Percentiles rank a stretch among this genome's conserved stretches.
Conservation (phyloP, 306 rosid genomes). For the Crotalaria pallida region DNA sequence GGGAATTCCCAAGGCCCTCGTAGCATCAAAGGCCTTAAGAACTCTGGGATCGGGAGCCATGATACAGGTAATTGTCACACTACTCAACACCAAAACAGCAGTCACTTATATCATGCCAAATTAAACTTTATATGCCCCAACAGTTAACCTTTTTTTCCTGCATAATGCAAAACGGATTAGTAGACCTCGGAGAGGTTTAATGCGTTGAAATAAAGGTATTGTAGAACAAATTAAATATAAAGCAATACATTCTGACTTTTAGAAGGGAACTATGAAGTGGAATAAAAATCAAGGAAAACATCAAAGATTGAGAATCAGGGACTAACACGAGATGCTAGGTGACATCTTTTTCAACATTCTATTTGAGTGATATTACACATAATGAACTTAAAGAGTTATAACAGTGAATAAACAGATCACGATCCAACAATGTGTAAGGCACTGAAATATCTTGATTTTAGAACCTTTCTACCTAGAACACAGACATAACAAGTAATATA, state of each 20-base stretch:
- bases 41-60: slow-evolving; percentile 45
- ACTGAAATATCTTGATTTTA: background rate
- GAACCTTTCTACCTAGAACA: background rate
- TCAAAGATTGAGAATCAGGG: background rate
- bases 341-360: background rate
- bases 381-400: background rate
- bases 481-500: background rate
- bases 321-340: background rate
- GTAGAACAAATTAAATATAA: slow-evolving; percentile 3
- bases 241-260: background rate
- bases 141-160: background rate
- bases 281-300: slow-evolving; percentile 7
- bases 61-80: slow-evolving; percentile 3
- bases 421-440: background rate
- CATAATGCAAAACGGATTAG: background rate
- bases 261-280: background rate
- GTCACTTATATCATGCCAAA: background rate
- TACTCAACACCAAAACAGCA: slow-evolving; percentile 5
- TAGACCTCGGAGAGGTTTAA: background rate
- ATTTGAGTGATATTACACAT: background rate
- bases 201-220: background rate
- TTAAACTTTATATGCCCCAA: background rate
- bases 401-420: background rate
- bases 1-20: slow-evolving; percentile 45
- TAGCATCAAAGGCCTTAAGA: slow-evolving; percentile 41